Evolutionary conservation across 2,329 filamentous ascomycete genomes (phyloP).

Genomic region (Diaporthe australafricana): DNA sequence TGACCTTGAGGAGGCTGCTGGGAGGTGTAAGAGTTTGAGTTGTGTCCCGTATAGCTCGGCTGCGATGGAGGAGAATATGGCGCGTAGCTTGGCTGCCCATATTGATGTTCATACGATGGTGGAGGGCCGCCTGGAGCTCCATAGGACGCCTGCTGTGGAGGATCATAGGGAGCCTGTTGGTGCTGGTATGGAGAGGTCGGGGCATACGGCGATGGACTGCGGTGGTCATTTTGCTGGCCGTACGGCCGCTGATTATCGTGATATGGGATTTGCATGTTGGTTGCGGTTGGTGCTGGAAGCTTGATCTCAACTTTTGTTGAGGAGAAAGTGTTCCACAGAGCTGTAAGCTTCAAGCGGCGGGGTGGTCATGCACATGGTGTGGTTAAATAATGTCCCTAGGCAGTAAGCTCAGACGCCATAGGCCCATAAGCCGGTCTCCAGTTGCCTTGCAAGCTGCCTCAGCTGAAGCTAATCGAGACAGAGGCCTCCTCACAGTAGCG

Average conservation of each 20-base stretch:
- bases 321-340: no score
- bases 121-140: not conserved
- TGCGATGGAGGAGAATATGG: constrained; percentile 19
- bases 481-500: constrained; percentile 21
- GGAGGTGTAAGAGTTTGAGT: not conserved
- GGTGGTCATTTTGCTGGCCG: not conserved
- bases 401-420: no score
- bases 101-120: constrained; percentile 25
- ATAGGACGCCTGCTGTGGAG: constrained; percentile 1
- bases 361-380: not conserved
- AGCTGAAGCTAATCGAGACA: not conserved
- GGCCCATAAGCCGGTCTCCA: not conserved
- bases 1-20: not conserved
- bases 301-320: not conserved
- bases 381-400: not conserved
- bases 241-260: constrained; percentile 12
- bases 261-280: constrained; percentile 30
- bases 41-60: constrained; percentile 10
- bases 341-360: not conserved
- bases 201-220: constrained; percentile 25
- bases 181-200: constrained; percentile 22
- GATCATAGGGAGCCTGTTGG: not conserved
- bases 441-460: constrained; percentile 9
- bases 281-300: not conserved
- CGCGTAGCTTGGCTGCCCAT: constrained; percentile 15